Base-by-base conservation (phyloP, 768 basidiomycete genomes). In the Serendipita indica region DNA sequence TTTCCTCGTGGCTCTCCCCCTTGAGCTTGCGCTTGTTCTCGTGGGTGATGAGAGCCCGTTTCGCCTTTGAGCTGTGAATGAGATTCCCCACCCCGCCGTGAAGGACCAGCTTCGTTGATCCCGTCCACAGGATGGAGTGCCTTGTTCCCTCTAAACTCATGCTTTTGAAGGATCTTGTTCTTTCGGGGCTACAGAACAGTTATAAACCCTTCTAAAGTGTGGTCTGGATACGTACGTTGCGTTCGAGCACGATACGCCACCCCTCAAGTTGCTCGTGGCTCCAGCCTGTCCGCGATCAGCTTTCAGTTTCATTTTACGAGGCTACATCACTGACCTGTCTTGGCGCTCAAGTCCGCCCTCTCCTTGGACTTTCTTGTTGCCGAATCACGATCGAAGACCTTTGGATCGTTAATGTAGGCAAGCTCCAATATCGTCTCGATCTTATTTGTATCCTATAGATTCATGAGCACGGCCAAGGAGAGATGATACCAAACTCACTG, bases 211-310 rank as follows among this genome's bases (percentile, higher is more conserved):
- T 41, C 33, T 39, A 60, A 33, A 46, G 59, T 18, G 13, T 28
- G 14, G 43, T 33, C 58, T 58, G 1, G 62, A 22, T 1, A 74
- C 86, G 61, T 65, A 94, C 92, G 65, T 93, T 84, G 63, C 84
- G 73, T 60, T 97, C 93, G 60, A 96, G 69, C 84, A 94, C 89
- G 58, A 87, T 82, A 59, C 71, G 78, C 91, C 91, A 96, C 0
- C 91, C 92, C 69, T 96, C 91, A 27, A 96, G 82, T 66, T 94
- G 91, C 63, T 85, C 85, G 65, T 96, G 82, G 7, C 68, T 72
- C 82, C 84, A 86, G 10, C 84, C 84, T 84, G 58, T 27, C 6
- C 18, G 6, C 6, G 41, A n/a, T 43, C 6, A 39, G 18, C 13
- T 37, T 33, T 35, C 13, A 37, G 20, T 30, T 16, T 6, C 10